These are phyloP conservation scores for Glomus cerebriforme DNA, from an alignment of 192 early-diverging fungal species.

Conservation along the genomic window DNA sequence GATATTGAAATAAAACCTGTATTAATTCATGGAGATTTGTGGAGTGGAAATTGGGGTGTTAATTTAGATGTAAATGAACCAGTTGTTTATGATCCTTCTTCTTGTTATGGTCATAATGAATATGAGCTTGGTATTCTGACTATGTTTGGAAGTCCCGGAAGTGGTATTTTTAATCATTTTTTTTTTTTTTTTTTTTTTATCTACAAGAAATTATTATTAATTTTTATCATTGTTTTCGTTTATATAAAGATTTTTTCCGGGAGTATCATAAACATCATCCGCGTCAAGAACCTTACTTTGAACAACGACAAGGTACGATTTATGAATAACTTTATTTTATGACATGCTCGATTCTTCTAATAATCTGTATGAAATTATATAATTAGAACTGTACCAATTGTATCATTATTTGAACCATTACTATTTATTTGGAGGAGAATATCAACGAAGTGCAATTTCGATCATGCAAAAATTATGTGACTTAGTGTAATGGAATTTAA, in stretches of 20 bases:
- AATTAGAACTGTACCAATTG: slow-evolving; percentile 32
- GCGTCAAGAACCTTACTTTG: slow-evolving; percentile 27
- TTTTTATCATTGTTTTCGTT: neutral
- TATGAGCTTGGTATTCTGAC: slow-evolving; percentile 36
- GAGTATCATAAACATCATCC: slow-evolving; percentile 40
- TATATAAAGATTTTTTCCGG: slow-evolving; percentile 31
- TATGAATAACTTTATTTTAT: neutral
- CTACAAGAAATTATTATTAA: neutral
- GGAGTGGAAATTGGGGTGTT: slow-evolving; percentile 38
- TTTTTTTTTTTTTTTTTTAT: neutral
- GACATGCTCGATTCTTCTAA: neutral
- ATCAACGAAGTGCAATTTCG: slow-evolving; percentile 14
- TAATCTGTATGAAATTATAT: neutral
- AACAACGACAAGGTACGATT: slow-evolving; percentile 28
- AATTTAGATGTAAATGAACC: slow-evolving; percentile 31
- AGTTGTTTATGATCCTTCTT: slow-evolving; percentile 34
- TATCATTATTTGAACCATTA: slow-evolving; percentile 41
- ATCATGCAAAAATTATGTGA: slow-evolving; percentile 29
- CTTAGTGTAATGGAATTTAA: neutral
- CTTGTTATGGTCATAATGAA: slow-evolving; percentile 38
- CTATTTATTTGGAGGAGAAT: slow-evolving; percentile 35
- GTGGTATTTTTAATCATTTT: slow-evolving; percentile 4
- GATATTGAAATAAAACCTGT: slow-evolving; percentile 29
- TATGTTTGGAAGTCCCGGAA: slow-evolving; percentile 32
- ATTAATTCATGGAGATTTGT: slow-evolving; percentile 39